These are phyloP conservation scores for Yamadazyma scolyti DNA, from an alignment of 805 yeast species.

Conservation along the genomic window DNA sequence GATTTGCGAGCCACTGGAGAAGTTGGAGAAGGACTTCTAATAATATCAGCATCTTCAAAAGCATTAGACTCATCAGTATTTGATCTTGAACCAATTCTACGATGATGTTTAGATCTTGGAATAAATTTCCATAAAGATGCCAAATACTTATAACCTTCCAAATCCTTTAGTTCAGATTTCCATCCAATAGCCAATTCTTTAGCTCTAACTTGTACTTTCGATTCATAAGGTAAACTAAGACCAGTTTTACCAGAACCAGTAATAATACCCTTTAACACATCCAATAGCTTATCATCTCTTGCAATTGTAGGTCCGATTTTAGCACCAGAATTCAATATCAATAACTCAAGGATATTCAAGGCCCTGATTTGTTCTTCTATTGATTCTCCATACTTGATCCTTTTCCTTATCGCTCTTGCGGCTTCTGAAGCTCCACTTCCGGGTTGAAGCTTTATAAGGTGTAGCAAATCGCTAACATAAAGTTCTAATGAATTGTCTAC, in stretches of 20 bases:
- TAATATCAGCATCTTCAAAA: conserved; percentile 5
- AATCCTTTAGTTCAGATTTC: conserved; percentile 54
- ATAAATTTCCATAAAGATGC: conserved; percentile 43
- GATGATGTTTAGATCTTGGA: conserved; percentile 26
- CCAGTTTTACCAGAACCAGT: conserved; percentile 34
- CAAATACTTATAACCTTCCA: conserved; percentile 47
- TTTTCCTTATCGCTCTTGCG: conserved; percentile 86
- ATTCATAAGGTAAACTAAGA: conserved; percentile 31
- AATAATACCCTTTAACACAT: conserved; percentile 54
- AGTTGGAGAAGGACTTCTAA: conserved; percentile 12
- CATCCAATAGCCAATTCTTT: conserved; percentile 59
- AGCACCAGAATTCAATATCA: conserved; percentile 42
- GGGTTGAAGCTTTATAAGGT: conserved; percentile 42
- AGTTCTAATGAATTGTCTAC: conserved; percentile 35
- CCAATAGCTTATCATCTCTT: conserved; percentile 64
- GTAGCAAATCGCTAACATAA: conserved; percentile 56
- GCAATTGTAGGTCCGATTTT: conserved; percentile 45
- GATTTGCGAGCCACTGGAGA: conserved; percentile 12
- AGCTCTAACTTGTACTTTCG: conserved; percentile 45
- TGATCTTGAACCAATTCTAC: too few species aligned
- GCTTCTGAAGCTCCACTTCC: conserved; percentile 58
- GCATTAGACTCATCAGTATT: conserved; percentile 6
- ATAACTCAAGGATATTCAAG: conserved; percentile 38
- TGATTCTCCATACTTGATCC: conserved; percentile 75
- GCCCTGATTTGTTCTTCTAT: conserved; percentile 63